Percentiles rank a stretch among this genome's conserved stretches.
Evolutionary conservation across 345 rosid genomes (phyloP).

Genomic region (Aquilaria sinensis): DNA sequence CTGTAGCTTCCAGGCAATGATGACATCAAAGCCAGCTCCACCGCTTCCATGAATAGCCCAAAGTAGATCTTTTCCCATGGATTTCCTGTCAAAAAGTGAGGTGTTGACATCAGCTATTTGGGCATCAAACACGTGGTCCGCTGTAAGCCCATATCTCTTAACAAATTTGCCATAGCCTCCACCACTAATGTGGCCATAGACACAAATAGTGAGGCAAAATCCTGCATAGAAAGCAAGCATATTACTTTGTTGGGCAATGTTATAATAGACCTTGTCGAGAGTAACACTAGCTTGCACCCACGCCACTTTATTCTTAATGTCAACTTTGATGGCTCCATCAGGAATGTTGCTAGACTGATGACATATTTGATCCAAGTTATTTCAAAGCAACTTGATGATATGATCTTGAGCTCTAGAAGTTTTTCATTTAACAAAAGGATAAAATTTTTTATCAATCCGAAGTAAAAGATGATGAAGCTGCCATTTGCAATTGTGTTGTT

Average conservation of each 20-base stretch:
- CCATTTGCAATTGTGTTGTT: no score
- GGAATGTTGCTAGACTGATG: no score
- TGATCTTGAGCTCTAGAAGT: no score
- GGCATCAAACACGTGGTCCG: conserved; percentile 10
- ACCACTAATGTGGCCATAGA: conserved; percentile 12
- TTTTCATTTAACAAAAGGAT: no score
- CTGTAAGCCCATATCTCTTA: conserved; percentile 15
- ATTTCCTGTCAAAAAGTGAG: conserved; percentile 8
- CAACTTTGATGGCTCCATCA: no score
- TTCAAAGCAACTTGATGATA: no score
- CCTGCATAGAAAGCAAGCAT: conserved; percentile 13
- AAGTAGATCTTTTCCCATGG: conserved; percentile 18
- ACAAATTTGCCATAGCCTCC: conserved; percentile 18
- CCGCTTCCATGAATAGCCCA: conserved; percentile 20
- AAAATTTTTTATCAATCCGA: no score
- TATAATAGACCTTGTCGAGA: conserved; percentile 14
- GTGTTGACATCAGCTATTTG: conserved; percentile 6
- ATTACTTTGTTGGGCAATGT: conserved; percentile 9
- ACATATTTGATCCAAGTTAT: no score
- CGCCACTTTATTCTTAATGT: no score
- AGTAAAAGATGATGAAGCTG: no score
- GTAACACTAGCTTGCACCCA: conserved; percentile 10
- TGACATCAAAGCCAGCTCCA: conserved; percentile 14
- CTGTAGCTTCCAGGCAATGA: conserved; percentile 18
- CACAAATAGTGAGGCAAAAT: conserved; percentile 5